phyloP scores from a whole-genome alignment of 192 early-diverging fungal species.

The Mortierella claussenii region DNA sequence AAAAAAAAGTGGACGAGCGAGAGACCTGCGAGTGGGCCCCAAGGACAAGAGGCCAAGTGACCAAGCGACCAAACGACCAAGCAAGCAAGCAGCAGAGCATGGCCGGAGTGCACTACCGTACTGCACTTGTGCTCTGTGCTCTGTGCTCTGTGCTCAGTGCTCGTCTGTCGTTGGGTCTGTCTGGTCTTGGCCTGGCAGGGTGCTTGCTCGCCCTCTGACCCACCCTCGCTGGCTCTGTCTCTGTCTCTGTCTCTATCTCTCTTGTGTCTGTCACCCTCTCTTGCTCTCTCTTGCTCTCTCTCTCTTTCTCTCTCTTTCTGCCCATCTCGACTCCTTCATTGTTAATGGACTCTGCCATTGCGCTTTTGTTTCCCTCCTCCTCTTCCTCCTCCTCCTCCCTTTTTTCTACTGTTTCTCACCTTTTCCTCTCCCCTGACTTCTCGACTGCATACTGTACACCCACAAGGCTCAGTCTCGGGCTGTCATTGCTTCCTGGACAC shows the following conservation, averaged over 20 bases:
- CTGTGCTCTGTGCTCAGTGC: too few species aligned
- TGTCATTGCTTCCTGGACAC: too few species aligned
- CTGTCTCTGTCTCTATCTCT: neutral
- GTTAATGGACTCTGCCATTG: neutral
- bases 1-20: neutral
- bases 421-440: neutral
- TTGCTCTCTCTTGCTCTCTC: neutral
- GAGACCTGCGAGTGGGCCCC: too few species aligned
- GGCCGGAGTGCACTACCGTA: too few species aligned
- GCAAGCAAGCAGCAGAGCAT: too few species aligned
- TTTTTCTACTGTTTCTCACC: neutral
- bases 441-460: too few species aligned
- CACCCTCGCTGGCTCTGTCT: neutral
- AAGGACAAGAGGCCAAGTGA: too few species aligned
- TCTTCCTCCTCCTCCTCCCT: neutral
- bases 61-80: too few species aligned
- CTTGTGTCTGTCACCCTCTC: slow-evolving; percentile 7
- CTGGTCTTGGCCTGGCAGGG: too few species aligned
- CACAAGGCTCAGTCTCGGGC: too few species aligned
- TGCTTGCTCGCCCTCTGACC: neutral
- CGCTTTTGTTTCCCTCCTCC: neutral
- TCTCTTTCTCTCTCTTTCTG: neutral
- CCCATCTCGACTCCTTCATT: neutral
- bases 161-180: too few species aligned
- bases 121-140: too few species aligned